These are phyloP conservation scores for Emergomyces orientalis DNA, from an alignment of 2,329 filamentous ascomycete genomes.

Conservation along the genomic window DNA sequence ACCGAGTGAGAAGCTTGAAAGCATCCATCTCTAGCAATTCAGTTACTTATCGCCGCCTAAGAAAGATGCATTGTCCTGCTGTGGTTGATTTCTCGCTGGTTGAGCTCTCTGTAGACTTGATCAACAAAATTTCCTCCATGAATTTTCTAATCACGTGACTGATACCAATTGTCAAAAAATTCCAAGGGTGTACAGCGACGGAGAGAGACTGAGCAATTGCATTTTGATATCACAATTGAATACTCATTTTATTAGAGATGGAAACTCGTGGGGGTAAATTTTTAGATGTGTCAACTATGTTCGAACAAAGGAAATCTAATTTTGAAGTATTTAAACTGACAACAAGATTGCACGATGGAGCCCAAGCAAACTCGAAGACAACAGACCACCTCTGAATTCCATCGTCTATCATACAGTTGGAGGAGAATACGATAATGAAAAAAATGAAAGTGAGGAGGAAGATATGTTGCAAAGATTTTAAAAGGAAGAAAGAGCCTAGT, in stretches of 20 bases:
- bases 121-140: background rate
- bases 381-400: slow-evolving; percentile 33
- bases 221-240: background rate
- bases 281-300: background rate
- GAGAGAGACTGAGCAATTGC: background rate
- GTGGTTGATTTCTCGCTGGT: background rate
- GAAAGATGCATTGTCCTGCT: background rate
- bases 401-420: slow-evolving; percentile 41
- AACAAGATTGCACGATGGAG: slow-evolving; percentile 1
- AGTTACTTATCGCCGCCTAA: background rate
- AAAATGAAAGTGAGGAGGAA: slow-evolving; percentile 24
- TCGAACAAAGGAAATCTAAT: slow-evolving; percentile 3
- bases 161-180: no score
- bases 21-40: slow-evolving; percentile 33
- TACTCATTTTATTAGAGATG: background rate
- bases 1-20: slow-evolving; percentile 37
- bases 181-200: no score
- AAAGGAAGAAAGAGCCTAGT: background rate
- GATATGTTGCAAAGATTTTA: slow-evolving; percentile 14
- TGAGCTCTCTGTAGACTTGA: background rate
- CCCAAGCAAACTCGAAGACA: slow-evolving; percentile 25
- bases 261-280: background rate
- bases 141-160: background rate
- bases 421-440: slow-evolving; percentile 27
- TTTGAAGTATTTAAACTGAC: slow-evolving; percentile 2